Base-by-base conservation (phyloP, 805 yeast genomes). In the Kodamaea restingae region DNA sequence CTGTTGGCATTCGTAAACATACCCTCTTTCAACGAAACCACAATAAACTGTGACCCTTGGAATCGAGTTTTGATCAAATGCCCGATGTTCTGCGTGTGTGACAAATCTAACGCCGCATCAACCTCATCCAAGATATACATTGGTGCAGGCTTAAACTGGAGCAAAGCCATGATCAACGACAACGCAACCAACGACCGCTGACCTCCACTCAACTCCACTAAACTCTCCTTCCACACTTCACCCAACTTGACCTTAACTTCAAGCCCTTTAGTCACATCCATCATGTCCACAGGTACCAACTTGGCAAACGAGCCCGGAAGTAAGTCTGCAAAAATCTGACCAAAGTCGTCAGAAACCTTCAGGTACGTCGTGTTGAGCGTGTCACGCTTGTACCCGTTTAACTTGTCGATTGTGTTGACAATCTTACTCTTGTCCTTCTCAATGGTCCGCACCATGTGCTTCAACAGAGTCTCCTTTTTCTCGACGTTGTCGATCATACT, bases 61-160 rank as follows among this genome's bases (percentile, higher is more conserved):
- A 93, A 93, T 50, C 96, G 71, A 0, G 97, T 91, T 64, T 91
- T 93, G 61, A 93, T 93, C 58, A 93, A 71, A 55, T 88, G 96
- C 3, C 99, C 99, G 54, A 93, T 93, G 54, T 93, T 93, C 60
- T 93, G 98, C 1, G 99, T 93, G 58, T 93, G 99, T 43, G 95
- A 86, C 47, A 91, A 74, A 70, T 93, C 99, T 48, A 93, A 73
- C 1, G 99, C 99, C 1, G 99, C 98, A 66, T 93, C 98, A 27
- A 93, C 97, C 65, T 93, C 98, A 63, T 93, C 98, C 42, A 93
- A 68, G 50, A 93, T 91, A 56, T 93, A 93, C 95, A 93, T 86
- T 6, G 98, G 98, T 1, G 99, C 98, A 4, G 99, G 99, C 59
- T 88, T 87, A 70, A 85, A 91, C 60, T 88, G 95, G 36, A 93